Conservation (phyloP, 352 stramenopile genomes). For the Stramenopiles sp. region DNA sequence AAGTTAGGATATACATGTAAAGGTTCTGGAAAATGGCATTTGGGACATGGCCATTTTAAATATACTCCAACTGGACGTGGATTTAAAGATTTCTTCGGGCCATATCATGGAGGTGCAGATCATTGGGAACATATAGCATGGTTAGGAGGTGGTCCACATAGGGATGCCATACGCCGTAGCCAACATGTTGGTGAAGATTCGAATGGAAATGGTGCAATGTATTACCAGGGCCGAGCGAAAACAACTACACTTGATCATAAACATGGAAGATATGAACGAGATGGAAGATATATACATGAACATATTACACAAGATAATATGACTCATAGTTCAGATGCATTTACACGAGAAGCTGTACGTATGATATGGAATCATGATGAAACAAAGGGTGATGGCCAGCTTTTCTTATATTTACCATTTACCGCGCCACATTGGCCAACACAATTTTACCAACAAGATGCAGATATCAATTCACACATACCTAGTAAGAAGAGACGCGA, state of each 20-base stretch:
- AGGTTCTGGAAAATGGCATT: constrained; percentile 29
- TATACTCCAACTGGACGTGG: constrained; percentile 22
- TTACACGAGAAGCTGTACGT: not conserved
- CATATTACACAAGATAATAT: constrained; percentile 11
- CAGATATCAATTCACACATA: constrained; percentile 19
- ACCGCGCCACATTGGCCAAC: constrained; percentile 23
- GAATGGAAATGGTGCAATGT: constrained; percentile 8
- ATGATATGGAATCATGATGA: not conserved
- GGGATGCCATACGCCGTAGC: constrained; percentile 9
- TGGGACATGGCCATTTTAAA: constrained; percentile 21
- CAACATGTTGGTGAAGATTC: constrained; percentile 15
- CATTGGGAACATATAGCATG: constrained; percentile 19
- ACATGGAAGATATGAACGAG: constrained; percentile 5
- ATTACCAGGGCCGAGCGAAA: constrained; percentile 16
- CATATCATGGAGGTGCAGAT: constrained; percentile 20
- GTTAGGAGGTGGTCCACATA: constrained; percentile 17
- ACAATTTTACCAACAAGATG: constrained; percentile 21
- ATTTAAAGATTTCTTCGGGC: constrained; percentile 27
- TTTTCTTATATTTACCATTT: constrained; percentile 25
- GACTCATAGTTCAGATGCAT: not conserved
- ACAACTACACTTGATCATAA: constrained; percentile 21
- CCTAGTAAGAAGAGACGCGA: not conserved
- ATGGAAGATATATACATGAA: constrained; percentile 17
- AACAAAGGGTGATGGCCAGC: not conserved
- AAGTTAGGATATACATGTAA: constrained; percentile 23